Evolutionary conservation across 805 yeast species (phyloP).

Genomic region (Wickerhamomyces canadensis): DNA sequence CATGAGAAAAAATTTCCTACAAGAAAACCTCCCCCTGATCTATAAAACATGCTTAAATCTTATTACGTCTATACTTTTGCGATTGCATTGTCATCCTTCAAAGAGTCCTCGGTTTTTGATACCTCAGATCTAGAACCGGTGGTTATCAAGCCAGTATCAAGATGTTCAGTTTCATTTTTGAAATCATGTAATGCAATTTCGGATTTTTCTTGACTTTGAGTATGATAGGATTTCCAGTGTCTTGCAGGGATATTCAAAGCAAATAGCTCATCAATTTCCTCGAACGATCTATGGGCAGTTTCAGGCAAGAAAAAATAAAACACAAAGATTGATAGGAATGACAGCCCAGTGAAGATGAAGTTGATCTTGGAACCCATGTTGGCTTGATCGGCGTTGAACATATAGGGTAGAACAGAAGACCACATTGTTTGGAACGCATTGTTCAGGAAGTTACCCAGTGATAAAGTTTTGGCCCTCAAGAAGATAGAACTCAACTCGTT

Average conservation of each 20-base stretch:
- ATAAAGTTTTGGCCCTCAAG: constrained; percentile 35
- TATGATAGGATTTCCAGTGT: constrained; percentile 18
- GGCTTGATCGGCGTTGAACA: constrained; percentile 38
- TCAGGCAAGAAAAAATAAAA: constrained; percentile 48
- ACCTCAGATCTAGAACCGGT: too few species aligned
- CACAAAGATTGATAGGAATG: constrained; percentile 29
- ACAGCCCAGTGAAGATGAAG: constrained; percentile 36
- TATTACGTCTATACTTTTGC: too few species aligned
- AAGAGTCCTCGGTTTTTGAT: too few species aligned
- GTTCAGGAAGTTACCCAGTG: constrained; percentile 26
- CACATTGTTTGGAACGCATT: constrained; percentile 29
- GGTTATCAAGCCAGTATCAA: too few species aligned
- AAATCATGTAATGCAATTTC: too few species aligned
- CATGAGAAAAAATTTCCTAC: too few species aligned
- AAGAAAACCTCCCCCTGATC: too few species aligned
- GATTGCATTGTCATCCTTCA: too few species aligned
- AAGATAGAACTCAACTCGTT: constrained; percentile 33
- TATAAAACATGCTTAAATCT: too few species aligned
- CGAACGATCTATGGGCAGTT: constrained; percentile 46
- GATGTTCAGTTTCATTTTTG: too few species aligned
- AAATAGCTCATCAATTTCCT: constrained; percentile 51
- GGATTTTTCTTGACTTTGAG: neutral
- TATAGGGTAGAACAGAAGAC: constrained; percentile 36
- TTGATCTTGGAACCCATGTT: constrained; percentile 39
- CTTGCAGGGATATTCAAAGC: constrained; percentile 25